Percentiles rank a stretch among this genome's conserved stretches.
Evolutionary conservation across 208 protist genomes (phyloP).

Genomic region (Angomonas deanei): DNA sequence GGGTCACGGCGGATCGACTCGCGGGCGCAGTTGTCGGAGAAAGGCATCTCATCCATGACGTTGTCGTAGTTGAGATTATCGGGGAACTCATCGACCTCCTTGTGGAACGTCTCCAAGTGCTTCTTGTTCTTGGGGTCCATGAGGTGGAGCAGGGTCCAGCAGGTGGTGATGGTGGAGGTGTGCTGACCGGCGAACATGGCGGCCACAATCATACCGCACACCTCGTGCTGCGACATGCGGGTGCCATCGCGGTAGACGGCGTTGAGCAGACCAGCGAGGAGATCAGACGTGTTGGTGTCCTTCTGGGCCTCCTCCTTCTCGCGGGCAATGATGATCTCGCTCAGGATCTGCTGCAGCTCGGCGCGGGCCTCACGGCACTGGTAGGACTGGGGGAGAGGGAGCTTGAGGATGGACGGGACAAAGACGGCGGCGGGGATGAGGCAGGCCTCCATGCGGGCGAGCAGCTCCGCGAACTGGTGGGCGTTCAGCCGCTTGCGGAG

Average conservation of each 20-base stretch:
- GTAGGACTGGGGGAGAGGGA: conserved; percentile 77
- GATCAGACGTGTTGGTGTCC: conserved; percentile 73
- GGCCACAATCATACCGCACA: conserved; percentile 90
- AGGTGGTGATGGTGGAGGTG: conserved; percentile 87
- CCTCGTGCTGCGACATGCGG: conserved; percentile 83
- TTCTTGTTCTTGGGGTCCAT: conserved; percentile 64
- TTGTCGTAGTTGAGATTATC: conserved; percentile 83
- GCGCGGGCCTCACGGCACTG: conserved; percentile 72
- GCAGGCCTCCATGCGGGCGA: conserved; percentile 78
- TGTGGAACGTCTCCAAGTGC: conserved; percentile 45
- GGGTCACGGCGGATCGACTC: conserved; percentile 91
- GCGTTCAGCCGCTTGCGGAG: conserved; percentile 77
- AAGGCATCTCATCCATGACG: conserved; percentile 89
- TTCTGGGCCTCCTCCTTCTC: conserved; percentile 77
- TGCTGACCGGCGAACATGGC: conserved; percentile 93
- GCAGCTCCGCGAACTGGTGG: conserved; percentile 74
- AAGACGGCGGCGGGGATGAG: conserved; percentile 83
- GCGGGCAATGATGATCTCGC: conserved; percentile 80
- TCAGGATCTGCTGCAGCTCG: conserved; percentile 83
- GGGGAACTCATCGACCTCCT: conserved; percentile 78
- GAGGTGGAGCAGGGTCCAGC: conserved; percentile 87
- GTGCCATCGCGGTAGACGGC: conserved; percentile 85
- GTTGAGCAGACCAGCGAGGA: conserved; percentile 79
- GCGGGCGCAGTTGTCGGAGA: conserved; percentile 72
- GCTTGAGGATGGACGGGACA: conserved; percentile 65